Percentiles rank a stretch among this genome's conserved stretches.
phyloP scores from a whole-genome alignment of 805 yeast genomes.

The Candida ponderosae region DNA sequence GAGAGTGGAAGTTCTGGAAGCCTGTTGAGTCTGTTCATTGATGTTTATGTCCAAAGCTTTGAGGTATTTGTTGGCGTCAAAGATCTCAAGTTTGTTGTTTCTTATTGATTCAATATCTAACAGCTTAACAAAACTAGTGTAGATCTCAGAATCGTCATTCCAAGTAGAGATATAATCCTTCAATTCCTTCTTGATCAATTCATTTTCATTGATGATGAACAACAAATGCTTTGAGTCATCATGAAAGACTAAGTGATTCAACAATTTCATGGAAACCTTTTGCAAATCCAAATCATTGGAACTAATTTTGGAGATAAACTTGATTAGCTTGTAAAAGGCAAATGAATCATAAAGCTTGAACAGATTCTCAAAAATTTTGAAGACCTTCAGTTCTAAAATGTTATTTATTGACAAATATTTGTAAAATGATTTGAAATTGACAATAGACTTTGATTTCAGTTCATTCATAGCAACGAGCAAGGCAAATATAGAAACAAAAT shows the following conservation, averaged over 20 bases:
- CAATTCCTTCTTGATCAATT: conserved; percentile 17
- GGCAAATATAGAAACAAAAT: conserved; percentile 9
- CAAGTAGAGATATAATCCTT: conserved; percentile 19
- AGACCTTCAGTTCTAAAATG: conserved; percentile 16
- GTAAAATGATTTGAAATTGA: not conserved
- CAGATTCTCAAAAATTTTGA: conserved; percentile 24
- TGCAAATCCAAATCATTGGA: conserved; percentile 27
- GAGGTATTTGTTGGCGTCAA: not conserved
- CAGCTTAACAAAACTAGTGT: conserved; percentile 11
- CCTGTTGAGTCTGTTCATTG: too few species aligned
- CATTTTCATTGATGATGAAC: conserved; percentile 12
- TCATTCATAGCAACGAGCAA: conserved; percentile 8
- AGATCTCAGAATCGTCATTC: conserved; percentile 26
- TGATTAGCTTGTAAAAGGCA: conserved; percentile 26
- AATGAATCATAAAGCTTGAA: conserved; percentile 27
- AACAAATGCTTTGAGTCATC: conserved; percentile 2
- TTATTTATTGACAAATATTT: conserved; percentile 10
- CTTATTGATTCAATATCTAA: not conserved
- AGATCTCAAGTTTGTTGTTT: not conserved
- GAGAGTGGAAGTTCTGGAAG: not conserved
- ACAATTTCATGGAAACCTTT: conserved; percentile 17
- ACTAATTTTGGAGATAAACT: conserved; percentile 25
- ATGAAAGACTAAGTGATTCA: conserved; percentile 24
- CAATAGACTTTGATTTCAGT: conserved; percentile 13
- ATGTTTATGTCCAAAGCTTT: not conserved